These are phyloP conservation scores for Globisporangium takayamanum DNA, from an alignment of 352 stramenopile genomes.

Conservation along the genomic window DNA sequence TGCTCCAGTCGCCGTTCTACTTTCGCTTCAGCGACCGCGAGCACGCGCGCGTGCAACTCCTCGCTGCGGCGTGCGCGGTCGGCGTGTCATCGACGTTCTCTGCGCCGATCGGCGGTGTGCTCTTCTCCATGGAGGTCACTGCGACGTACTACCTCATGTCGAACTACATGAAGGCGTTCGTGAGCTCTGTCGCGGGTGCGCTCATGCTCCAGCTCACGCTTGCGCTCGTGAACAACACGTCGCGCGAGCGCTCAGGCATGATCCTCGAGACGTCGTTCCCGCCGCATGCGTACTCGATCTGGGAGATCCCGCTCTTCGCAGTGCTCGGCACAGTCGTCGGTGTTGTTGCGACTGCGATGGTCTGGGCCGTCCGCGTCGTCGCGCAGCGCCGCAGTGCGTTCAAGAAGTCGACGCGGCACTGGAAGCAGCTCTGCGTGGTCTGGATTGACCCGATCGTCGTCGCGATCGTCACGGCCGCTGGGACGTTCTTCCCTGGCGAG, in stretches of 20 bases:
- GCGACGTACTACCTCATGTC: constrained; percentile 86
- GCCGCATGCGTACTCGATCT: constrained; percentile 48
- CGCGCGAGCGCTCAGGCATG: constrained; percentile 34
- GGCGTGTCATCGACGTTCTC: constrained; percentile 92
- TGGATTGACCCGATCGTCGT: constrained; percentile 67
- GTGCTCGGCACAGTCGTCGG: constrained; percentile 57
- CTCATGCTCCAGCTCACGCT: constrained; percentile 73
- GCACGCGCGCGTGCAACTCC: constrained; percentile 81
- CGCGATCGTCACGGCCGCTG: constrained; percentile 47
- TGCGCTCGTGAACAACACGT: constrained; percentile 48
- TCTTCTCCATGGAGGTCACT: constrained; percentile 94
- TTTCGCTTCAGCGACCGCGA: constrained; percentile 60
- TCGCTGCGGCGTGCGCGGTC: constrained; percentile 88
- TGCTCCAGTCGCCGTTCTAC: constrained; percentile 81
- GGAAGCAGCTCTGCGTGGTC: constrained; percentile 45
- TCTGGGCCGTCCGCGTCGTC: constrained; percentile 53
- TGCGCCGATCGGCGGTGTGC: constrained; percentile 89
- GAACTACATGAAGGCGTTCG: constrained; percentile 89
- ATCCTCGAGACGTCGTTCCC: constrained; percentile 50
- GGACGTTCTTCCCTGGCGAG: constrained; percentile 68
- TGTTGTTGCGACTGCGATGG: constrained; percentile 43
- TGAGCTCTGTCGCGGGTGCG: constrained; percentile 69
- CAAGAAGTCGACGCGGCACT: constrained; percentile 32
- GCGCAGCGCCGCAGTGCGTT: constrained; percentile 30
- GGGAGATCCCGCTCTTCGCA: constrained; percentile 68